phyloP scores from a whole-genome alignment of 2,329 filamentous ascomycete genomes.

The Chalaropsis thielavioides region DNA sequence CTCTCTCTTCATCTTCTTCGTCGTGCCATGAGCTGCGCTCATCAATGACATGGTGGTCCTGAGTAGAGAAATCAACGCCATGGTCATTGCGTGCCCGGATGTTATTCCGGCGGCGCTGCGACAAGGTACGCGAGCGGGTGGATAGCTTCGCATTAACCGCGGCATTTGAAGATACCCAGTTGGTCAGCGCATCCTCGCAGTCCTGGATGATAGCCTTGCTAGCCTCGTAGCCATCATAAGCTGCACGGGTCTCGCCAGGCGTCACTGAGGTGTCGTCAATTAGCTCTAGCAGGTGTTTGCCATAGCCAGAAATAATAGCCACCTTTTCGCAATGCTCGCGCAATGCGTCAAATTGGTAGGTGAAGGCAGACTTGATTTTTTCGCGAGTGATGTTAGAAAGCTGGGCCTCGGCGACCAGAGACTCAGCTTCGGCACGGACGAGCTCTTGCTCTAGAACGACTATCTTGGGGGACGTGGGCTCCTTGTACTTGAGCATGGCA shows the following conservation, averaged over 20 bases:
- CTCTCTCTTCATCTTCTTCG: conserved; percentile 48
- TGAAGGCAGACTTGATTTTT: conserved; percentile 97
- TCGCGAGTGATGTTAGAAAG: conserved; percentile 98
- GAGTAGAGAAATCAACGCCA: conserved; percentile 66
- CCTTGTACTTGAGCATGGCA: conserved; percentile 98
- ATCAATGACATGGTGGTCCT: conserved; percentile 58
- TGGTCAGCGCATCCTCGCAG: conserved; percentile 91
- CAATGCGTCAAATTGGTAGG: conserved; percentile 94
- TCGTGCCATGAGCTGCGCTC: conserved; percentile 73
- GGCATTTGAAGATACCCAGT: conserved; percentile 88
- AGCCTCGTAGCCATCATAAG: conserved; percentile 95
- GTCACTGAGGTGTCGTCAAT: conserved; percentile 95
- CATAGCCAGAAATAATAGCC: conserved; percentile 92
- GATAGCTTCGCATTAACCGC: conserved; percentile 79
- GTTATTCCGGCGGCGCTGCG: conserved; percentile 65
- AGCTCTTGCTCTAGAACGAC: conserved; percentile 97
- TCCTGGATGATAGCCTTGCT: conserved; percentile 99
- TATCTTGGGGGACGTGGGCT: conserved; percentile 94
- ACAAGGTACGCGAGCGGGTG: conserved; percentile 72
- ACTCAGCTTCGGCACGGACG: conserved; percentile 94
- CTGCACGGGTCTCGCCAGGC: conserved; percentile 85
- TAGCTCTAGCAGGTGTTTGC: conserved; percentile 94
- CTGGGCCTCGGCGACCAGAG: conserved; percentile 95
- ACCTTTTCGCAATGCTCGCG: conserved; percentile 97
- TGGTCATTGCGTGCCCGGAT: conserved; percentile 49